A percentile compares a stretch with the other conserved stretches of the same genome.
phyloP scores from a whole-genome alignment of 2,329 filamentous ascomycete genomes.

The Helicocarpus griseus region DNA sequence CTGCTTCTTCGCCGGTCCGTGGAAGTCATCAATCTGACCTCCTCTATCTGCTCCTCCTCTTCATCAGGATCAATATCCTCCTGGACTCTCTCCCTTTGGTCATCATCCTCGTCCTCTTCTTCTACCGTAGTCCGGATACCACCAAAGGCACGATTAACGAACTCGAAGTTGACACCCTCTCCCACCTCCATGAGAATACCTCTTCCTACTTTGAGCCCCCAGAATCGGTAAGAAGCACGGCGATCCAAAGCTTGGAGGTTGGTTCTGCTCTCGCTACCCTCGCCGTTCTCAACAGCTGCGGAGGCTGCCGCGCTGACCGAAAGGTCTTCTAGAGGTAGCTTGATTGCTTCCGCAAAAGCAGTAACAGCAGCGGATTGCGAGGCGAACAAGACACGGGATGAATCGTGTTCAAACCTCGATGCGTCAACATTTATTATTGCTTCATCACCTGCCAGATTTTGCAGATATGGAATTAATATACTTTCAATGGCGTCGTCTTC shows the following conservation, averaged over 20 bases:
- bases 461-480: slow-evolving; percentile 50
- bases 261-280: slow-evolving; percentile 9
- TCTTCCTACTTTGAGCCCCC: slow-evolving; percentile 51
- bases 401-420: slow-evolving; percentile 49
- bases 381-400: slow-evolving; percentile 42
- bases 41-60: slow-evolving; percentile 35
- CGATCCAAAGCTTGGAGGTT: slow-evolving; percentile 25
- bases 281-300: slow-evolving; percentile 11
- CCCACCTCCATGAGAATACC: slow-evolving; percentile 50
- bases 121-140: slow-evolving; percentile 42
- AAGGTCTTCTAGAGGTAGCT: slow-evolving; percentile 43
- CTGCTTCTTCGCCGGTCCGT: not conserved
- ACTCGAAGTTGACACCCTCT: slow-evolving; percentile 46
- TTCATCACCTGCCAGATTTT: slow-evolving; percentile 40
- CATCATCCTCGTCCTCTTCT: slow-evolving; percentile 25
- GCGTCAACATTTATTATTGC: slow-evolving; percentile 48
- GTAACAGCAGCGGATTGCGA: slow-evolving; percentile 47
- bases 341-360: slow-evolving; percentile 46
- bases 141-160: slow-evolving; percentile 53
- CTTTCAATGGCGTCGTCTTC: slow-evolving; percentile 46
- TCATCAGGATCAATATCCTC: slow-evolving; percentile 38
- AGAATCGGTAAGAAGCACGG: slow-evolving; percentile 37
- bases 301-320: slow-evolving; percentile 28
- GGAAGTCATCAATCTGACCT: slow-evolving; percentile 20
- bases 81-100: slow-evolving; percentile 37